phyloP scores from a whole-genome alignment of 495 filamentous ascomycete genomes.

The Neurospora sp. region DNA sequence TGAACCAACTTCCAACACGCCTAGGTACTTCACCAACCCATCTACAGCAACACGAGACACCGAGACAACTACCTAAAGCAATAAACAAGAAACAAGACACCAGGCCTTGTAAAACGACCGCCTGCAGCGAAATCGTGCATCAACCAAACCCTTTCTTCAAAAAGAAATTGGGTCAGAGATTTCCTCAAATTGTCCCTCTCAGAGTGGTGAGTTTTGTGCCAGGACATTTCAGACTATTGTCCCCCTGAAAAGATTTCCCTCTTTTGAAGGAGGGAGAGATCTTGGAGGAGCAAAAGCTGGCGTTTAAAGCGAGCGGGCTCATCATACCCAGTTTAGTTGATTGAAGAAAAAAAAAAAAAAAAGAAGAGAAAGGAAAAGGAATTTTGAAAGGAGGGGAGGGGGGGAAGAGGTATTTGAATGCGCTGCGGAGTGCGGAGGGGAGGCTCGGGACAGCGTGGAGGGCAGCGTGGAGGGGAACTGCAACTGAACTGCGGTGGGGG shows the following conservation, averaged over 20 bases:
- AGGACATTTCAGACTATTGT: conserved; percentile 45
- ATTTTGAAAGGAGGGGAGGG: neutral
- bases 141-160: conserved; percentile 15
- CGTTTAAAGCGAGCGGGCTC: conserved; percentile 32
- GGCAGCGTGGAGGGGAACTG: neutral
- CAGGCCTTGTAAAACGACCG: neutral
- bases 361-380: neutral
- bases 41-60: no score
- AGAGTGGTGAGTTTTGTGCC: conserved; percentile 45
- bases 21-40: no score
- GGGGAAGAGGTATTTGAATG: neutral
- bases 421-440: no score
- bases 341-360: conserved; percentile 23
- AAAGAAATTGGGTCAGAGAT: conserved; percentile 40
- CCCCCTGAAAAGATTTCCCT: conserved; percentile 13
- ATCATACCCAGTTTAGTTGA: conserved; percentile 52
- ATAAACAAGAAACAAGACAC: neutral
- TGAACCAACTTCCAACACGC: no score
- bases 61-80: neutral
- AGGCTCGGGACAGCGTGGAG: neutral
- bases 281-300: conserved; percentile 29
- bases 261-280: neutral
- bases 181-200: conserved; percentile 44
- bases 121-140: conserved; percentile 14
- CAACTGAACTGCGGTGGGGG: neutral